Conservation (phyloP, 2,329 filamentous ascomycete genomes). For the Apiospora hydei region DNA sequence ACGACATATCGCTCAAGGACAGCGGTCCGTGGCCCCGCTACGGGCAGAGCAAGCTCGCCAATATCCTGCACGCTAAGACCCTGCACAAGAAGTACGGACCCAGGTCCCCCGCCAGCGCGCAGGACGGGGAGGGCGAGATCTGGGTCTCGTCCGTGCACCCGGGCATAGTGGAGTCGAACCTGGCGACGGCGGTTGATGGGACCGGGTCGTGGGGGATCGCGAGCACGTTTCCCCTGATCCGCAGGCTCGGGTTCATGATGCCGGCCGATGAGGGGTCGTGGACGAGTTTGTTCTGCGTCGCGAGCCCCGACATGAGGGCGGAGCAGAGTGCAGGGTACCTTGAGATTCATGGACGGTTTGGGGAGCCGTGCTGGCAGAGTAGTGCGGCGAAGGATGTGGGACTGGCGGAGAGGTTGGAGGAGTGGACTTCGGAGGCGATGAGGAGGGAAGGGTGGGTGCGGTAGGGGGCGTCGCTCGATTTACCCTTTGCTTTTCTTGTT, state of each 20-base stretch:
- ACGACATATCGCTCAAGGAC: slow-evolving; percentile 33
- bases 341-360: slow-evolving; percentile 40
- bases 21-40: slow-evolving; percentile 42
- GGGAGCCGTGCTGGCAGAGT: slow-evolving; percentile 44
- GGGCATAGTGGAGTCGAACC: slow-evolving; percentile 46
- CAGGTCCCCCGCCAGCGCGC: slow-evolving; percentile 35
- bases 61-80: slow-evolving; percentile 50
- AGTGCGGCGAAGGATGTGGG: slow-evolving; percentile 42
- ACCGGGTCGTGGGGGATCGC: slow-evolving; percentile 25
- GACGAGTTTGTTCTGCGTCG: slow-evolving; percentile 46
- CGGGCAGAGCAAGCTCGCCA: slow-evolving; percentile 55
- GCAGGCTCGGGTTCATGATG: slow-evolving; percentile 35
- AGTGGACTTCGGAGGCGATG: slow-evolving; percentile 44
- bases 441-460: slow-evolving; percentile 40
- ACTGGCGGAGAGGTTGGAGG: slow-evolving; percentile 44
- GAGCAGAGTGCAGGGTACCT: slow-evolving; percentile 47
- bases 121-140: slow-evolving; percentile 45
- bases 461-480: slow-evolving; percentile 26
- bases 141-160: slow-evolving; percentile 49
- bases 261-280: slow-evolving; percentile 45
- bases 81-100: slow-evolving; percentile 45
- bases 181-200: slow-evolving; percentile 30
- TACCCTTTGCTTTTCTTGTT: too few species aligned
- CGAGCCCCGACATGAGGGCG: slow-evolving; percentile 45
- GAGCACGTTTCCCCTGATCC: slow-evolving; percentile 25